Conservation (phyloP, 2,329 filamentous ascomycete genomes). For the Dryadomyces sulphureus region DNA sequence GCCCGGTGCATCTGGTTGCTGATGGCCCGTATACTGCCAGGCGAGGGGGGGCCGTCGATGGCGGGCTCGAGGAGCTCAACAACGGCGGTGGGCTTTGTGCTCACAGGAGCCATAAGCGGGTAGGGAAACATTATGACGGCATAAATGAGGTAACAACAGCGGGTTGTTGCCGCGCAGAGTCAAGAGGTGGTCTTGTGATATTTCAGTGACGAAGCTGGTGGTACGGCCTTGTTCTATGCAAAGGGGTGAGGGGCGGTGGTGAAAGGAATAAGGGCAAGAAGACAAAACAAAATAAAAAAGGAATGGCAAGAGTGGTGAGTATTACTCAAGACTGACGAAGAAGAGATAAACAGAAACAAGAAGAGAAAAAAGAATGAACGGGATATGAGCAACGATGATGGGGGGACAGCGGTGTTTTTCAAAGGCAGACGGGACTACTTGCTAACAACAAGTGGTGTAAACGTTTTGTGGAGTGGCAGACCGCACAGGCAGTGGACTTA, state of each 20-base stretch:
- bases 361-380: slow-evolving; percentile 8
- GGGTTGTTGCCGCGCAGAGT: neutral
- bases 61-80: slow-evolving; percentile 39
- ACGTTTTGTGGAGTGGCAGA: slow-evolving; percentile 10
- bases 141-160: neutral
- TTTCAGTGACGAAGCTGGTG: neutral
- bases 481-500: slow-evolving; percentile 9
- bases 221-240: neutral
- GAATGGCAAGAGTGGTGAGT: neutral
- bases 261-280: neutral
- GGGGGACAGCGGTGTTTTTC: slow-evolving; percentile 6
- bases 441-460: slow-evolving; percentile 2
- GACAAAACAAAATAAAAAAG: neutral
- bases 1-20: slow-evolving; percentile 43
- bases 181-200: neutral
- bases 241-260: neutral
- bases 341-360: slow-evolving; percentile 4
- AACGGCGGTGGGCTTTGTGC: slow-evolving; percentile 8
- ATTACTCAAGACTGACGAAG: neutral
- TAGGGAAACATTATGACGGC: neutral
- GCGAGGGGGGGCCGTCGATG: slow-evolving; percentile 45
- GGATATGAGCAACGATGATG: neutral
- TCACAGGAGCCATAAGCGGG: slow-evolving; percentile 3
- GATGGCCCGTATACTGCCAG: slow-evolving; percentile 41
- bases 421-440: neutral